phyloP scores from a whole-genome alignment of 2,329 filamentous ascomycete species.

The Dendryphion nanum region DNA sequence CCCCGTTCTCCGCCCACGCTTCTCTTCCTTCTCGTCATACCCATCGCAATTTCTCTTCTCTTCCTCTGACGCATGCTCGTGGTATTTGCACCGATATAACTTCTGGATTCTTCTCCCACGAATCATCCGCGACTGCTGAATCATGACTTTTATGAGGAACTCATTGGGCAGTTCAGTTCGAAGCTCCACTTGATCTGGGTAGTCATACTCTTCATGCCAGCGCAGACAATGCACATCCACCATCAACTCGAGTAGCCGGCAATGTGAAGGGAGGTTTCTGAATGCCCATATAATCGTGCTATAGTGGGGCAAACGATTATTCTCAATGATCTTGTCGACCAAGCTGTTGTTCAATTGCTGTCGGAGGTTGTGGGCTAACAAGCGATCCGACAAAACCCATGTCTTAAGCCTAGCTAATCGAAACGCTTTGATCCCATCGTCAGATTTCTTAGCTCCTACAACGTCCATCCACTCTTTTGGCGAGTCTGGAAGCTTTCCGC shows the following conservation, averaged over 20 bases:
- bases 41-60: no score
- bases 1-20: no score
- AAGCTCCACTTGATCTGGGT: background rate
- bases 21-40: no score
- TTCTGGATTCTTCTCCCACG: no score
- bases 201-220: background rate
- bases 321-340: background rate
- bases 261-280: background rate
- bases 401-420: background rate
- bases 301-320: no score
- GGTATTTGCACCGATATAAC: no score
- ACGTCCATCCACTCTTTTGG: background rate
- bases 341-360: background rate
- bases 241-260: background rate
- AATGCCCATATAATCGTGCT: background rate
- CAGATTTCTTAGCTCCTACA: background rate
- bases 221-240: background rate
- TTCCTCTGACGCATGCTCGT: no score
- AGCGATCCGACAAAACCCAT: background rate
- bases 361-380: background rate
- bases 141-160: slow-evolving; percentile 1
- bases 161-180: background rate
- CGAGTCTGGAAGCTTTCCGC: background rate
- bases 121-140: no score
- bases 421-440: background rate